Evolutionary conservation across 208 protist genomes (phyloP), one percentile per base, ranked within the genome.

Genomic region (Wallacemonas rigidus): DNA sequence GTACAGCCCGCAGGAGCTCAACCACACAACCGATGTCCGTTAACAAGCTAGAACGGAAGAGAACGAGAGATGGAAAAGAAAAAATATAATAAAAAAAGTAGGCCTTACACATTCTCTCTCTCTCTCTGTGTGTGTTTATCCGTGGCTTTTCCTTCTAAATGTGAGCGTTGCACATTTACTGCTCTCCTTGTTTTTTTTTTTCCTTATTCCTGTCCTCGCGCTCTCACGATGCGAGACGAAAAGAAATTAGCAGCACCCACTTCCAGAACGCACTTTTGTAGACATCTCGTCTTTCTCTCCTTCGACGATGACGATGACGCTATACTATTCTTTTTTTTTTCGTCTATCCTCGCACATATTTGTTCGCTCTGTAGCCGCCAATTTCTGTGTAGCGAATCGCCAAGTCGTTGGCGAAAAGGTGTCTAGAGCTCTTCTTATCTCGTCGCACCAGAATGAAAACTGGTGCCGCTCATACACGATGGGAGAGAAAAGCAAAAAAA

Each of bases 1-100:
- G 74, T 95, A 86, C 84, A 72, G n/a, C 14, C 70, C 77, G 53
- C 75, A 80, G 53, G 90, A 95, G 71, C 65, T 95, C 41, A 87
- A 92, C 55, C 90, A 92, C 70, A 86, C 82, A 11, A 95, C 87
- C 1, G 90, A 92, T 45, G 92, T 92, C 64, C 90, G 90, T 45
- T 94, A 83, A 82, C 7, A 56, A 26, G n/a, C 47, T 15, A 56
- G 45, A n/a, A 45, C 43, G 9, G 1, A 45, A 45, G 53, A 73
- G 50, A 45, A 41, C 43, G 67, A 68, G 35, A 56, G 0, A 56
- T 6, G 26, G 1, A 56, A 26, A 56, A 56, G 51, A n/a, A 56
- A 56, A 26, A 12, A 7, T 56, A 6, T 56, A 7, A 7, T 56
- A 0, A 26, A 26, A 26, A 26, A 26, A 26, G 26, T 26, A 26